Evolutionary conservation across 1,284 basidiomycete genomes (phyloP), one percentile per base, ranked within the genome.

Genomic region (Sanguinoderma infundibulare): DNA sequence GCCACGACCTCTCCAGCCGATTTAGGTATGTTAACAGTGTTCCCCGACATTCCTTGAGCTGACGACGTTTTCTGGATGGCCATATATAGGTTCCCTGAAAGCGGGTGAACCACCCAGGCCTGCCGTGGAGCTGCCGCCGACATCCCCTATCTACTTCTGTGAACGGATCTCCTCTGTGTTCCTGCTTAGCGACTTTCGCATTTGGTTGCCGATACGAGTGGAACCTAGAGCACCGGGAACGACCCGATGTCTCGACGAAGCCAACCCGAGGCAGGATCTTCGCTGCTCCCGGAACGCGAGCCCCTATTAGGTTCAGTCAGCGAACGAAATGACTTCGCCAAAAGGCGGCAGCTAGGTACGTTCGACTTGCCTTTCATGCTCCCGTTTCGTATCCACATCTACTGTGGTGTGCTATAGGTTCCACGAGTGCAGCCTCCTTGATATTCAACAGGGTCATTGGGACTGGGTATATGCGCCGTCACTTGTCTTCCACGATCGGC

Each of bases 361-460:
- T n/a, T 47, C 17, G 26, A 46, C 8, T 24, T 12, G 22, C 53
- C 6, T 20, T 9, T 24, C 49, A 36, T 5, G 20, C 10, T 1
- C n/a, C 14, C 3, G 14, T 50, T 20, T 34, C 17, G 35, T 36
- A 36, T 8, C 28, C 49, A 55, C 40, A 10, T 44, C 30, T 35
- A 4, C n/a, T 35, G n/a, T 39, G n/a, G 14, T 39, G 9, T 3
- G 5, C 17, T 42, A 42, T 56, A 82, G 87, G 87, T 3, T 64
- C 87, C 3, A 72, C 82, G 36, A 90, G 87, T 59, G 86, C 88
- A 1, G 73, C 86, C 8, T 87, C 88, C 65, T 79, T 93, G 26
- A 87, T 92, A 39, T 90, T 91, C 73, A 93, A 93, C 69, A 83
- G 90, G 20, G 81, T 91, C 22, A 87, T 92, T 38, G 90, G 91